Base-by-base conservation (phyloP, 2,329 filamentous ascomycete genomes). In the Zymoseptoria crescenta region DNA sequence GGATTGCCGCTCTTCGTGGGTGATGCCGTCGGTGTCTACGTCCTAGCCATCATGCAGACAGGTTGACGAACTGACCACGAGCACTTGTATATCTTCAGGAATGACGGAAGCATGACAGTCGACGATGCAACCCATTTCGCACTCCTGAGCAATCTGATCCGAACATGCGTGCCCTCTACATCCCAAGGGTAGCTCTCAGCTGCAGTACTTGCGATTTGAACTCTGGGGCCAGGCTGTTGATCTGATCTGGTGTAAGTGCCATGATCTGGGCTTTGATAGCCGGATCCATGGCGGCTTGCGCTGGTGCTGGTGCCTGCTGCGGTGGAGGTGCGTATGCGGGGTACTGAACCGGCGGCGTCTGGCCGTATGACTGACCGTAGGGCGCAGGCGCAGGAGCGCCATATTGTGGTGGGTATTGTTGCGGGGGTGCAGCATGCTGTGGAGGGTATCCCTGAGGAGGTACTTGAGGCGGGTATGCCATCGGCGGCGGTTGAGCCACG, bases 181-280 rank as follows among this genome's bases (percentile, higher is more conserved):
- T 35, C 10, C 35, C 35, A 13, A 45, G 35, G 35, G 35, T 45
- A n/a, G 35, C 85, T 57, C 91, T 81, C 58, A 96, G 77, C 45
- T 86, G 80, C 77, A 96, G 82, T 57, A 97, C 87, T 73, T 96
- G 91, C 61, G 83, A 83, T 56, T 88, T 81, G 69, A 94, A 87
- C 20, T 83, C 82, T 45, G 90, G 87, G 8, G 66, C 65, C 24
- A 70, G 54, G 3, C 85, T 83, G 71, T 93, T 87, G 66, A 97
- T 91, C 58, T 89, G 84, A 59, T 89, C 82, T 68, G 89, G 87
- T 2, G 91, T 84, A 77, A 96, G 85, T 56, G 82, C 83, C 77
- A 96, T 80, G 53, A 96, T 88, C 67, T 91, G 88, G 63, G 88
- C 83, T 72, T 96, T 86, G 56, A 96, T 80, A 50, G 86, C 84